Evolutionary conservation across 805 yeast genomes (phyloP), one percentile per base, ranked within the genome.

Genomic region (Isabelozyma gotoi): DNA sequence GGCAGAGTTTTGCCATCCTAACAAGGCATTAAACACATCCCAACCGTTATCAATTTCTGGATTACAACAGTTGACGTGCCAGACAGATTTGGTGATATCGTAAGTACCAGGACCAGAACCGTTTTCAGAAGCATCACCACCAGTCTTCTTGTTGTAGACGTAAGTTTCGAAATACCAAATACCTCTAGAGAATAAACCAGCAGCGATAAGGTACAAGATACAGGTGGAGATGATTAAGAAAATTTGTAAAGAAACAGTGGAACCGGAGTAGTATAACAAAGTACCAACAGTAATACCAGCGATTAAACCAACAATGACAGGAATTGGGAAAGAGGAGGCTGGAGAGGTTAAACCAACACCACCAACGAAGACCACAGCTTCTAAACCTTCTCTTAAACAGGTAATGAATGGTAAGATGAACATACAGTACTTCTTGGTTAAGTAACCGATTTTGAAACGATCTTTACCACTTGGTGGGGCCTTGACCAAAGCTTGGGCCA

Each of bases 1-100:
- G 48, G 96, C 97, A 38, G 95, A 79, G 71, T 90, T 90, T 71
- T 89, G 96, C 97, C 97, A 91, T 48, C 97, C 97, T 49, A 90
- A 72, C 43, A 90, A 64, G 20, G 97, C 86, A 62, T 91, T 91
- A 77, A 90, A 90, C 50, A 90, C 81, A 77, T 88, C 96, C 97
- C 97, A 91, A 69, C 97, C 97, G 54, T 83, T 82, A 65, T 84
- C 90, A 45, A 76, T 72, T 64, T 84, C 90, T 34, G 97, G 97
- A 68, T 88, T 89, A 73, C 97, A 91, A 72, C 97, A 90, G 76
- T 90, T 89, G 48, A 91, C 91, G 71, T 90, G 97, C 89, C 96
- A 90, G 17, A 90, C 96, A n/a, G 85, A 68, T 58, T 77, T 77
- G 41, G 72, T 57, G 59, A 90, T 78, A 65, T 91, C 83, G 68